Evolutionary conservation across 345 rosid species (phyloP).

Genomic region (Barbarea vulgaris): DNA sequence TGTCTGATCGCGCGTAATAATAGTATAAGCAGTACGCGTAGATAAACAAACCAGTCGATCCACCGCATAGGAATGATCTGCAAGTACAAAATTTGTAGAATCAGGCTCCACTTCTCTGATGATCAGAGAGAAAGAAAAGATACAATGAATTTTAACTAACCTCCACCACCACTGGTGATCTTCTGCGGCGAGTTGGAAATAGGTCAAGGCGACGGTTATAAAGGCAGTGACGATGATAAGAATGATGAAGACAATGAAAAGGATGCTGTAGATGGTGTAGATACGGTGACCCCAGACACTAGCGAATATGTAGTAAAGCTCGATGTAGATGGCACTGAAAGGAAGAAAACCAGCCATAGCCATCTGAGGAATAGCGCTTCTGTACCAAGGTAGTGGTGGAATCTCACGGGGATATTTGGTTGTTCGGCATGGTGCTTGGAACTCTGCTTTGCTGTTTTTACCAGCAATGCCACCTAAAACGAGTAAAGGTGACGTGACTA

Average conservation of each 20-base stretch:
- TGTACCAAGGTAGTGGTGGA: constrained; percentile 76
- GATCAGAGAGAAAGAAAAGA: neutral
- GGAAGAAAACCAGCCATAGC: constrained; percentile 89
- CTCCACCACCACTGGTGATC: constrained; percentile 97
- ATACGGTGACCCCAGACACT: constrained; percentile 93
- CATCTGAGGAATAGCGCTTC: constrained; percentile 83
- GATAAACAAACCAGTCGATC: constrained; percentile 70
- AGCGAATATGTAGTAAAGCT: constrained; percentile 85
- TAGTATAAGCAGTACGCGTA: constrained; percentile 78
- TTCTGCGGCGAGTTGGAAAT: constrained; percentile 96
- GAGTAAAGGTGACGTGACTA: constrained; percentile 76
- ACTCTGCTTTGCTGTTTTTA: constrained; percentile 80
- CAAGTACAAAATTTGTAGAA: neutral
- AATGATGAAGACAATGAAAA: constrained; percentile 78
- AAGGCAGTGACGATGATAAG: constrained; percentile 88
- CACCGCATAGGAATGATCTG: constrained; percentile 82
- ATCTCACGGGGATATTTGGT: constrained; percentile 83
- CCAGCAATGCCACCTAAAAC: constrained; percentile 90
- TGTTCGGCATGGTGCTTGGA: constrained; percentile 87
- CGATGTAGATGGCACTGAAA: constrained; percentile 85
- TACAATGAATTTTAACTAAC: constrained; percentile 38
- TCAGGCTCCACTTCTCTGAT: neutral
- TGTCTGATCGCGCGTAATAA: constrained; percentile 73
- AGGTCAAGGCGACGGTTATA: constrained; percentile 86
- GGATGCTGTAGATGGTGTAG: constrained; percentile 84